These are phyloP conservation scores for Mangifera indica DNA, from an alignment of 345 rosid genomes.

Conservation along the genomic window DNA sequence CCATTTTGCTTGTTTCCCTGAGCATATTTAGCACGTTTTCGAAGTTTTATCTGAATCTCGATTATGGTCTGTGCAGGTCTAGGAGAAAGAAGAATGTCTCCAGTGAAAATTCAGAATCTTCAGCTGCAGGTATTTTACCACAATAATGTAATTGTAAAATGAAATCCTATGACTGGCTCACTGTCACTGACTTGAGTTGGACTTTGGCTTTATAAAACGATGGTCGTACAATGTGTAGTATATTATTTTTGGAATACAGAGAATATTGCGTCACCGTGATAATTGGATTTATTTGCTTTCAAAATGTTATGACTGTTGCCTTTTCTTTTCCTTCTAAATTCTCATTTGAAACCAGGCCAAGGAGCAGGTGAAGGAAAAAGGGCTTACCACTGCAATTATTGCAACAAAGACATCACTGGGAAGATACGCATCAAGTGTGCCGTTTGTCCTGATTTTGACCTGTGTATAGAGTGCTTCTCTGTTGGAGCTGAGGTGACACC, in stretches of 20 bases:
- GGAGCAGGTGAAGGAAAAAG: slow-evolving; percentile 77
- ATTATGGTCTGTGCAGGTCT: slow-evolving; percentile 52
- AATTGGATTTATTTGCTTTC: slow-evolving; percentile 9
- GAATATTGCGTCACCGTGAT: too few species aligned
- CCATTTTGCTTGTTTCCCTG: background rate
- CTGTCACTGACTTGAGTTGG: background rate
- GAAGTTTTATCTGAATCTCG: background rate
- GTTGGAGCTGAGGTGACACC: slow-evolving; percentile 93
- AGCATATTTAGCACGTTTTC: background rate
- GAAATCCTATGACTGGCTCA: background rate
- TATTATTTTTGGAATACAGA: background rate
- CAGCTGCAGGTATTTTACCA: slow-evolving; percentile 51
- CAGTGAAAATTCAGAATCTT: slow-evolving; percentile 69
- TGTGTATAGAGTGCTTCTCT: slow-evolving; percentile 92
- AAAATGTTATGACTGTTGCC: slow-evolving; percentile 2
- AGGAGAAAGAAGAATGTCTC: slow-evolving; percentile 84
- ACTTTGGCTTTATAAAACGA: background rate
- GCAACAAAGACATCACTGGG: slow-evolving; percentile 93
- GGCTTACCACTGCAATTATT: slow-evolving; percentile 94
- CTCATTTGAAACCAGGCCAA: slow-evolving; percentile 51
- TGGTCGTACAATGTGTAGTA: background rate
- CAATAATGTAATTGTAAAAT: background rate
- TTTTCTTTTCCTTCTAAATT: background rate
- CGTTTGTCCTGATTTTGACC: slow-evolving; percentile 91
- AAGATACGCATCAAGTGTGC: slow-evolving; percentile 93